Evolutionary conservation across 1,139 yeast species (phyloP), one percentile per base, ranked within the genome.

Genomic region (Entelexis paramagnoliae): DNA sequence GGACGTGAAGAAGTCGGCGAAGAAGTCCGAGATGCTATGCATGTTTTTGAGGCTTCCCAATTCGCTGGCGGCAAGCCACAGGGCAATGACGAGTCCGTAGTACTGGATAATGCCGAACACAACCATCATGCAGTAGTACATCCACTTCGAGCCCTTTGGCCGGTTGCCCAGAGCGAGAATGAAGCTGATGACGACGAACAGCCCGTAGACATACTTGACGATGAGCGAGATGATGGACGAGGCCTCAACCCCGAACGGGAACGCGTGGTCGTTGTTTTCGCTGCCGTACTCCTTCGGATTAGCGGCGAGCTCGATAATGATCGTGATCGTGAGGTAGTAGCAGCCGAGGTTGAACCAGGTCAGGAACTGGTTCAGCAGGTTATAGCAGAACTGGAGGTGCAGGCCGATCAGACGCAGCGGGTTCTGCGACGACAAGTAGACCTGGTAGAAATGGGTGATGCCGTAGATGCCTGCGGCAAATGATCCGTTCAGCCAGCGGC

Each of bases 401-500:
- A 91, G 71, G 66, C 83, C 75, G 49, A 85, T 61, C 64, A 87
- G 83, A 62, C 97, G 76, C 20, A 80, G 64, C 19, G 72, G 59
- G 32, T 86, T 80, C 66, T 91, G 98, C 44, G 83, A 84, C 13
- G 95, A 83, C 6, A 70, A 66, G 81, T 93, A 85, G 42, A 91
- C 75, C 58, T 80, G 77, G 54, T 74, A 77, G 61, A 81, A 81
- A 64, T 88, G 88, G 58, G 80, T 73, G 60, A 87, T 74, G 0
- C 95, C 77, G 64, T 88, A 91, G 52, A 91, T 72, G 1, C 96
- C 91, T 1, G 98, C 97, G 64, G 94, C 94, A 65, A 89, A 89
- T 0, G 96, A 93, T 64, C 97, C 97, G 66, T 89, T 89, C 56
- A 88, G 75, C 96, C 96, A 88, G 69, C 96, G 81, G 68, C 96